A percentile compares a stretch with the other conserved stretches of the same genome.
phyloP scores from a whole-genome alignment of 2,329 filamentous ascomycete species.

The Xylaria sp. region DNA sequence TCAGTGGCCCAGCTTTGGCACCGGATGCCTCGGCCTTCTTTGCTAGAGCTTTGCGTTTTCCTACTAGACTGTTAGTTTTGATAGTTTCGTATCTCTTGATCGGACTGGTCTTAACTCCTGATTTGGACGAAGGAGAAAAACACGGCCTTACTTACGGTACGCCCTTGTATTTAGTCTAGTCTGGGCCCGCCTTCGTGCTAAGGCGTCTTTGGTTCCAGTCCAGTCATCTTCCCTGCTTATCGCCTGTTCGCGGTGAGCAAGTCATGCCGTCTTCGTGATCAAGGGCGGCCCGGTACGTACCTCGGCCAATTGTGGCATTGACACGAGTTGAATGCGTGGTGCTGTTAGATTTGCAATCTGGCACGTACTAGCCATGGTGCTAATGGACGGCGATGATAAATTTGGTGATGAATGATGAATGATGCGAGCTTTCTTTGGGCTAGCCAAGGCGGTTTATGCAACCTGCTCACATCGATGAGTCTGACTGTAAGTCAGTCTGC shows the following conservation, averaged over 20 bases:
- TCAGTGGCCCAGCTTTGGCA: slow-evolving; percentile 34
- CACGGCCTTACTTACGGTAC: slow-evolving; percentile 51
- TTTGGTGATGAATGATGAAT: slow-evolving; percentile 15
- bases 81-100: slow-evolving; percentile 28
- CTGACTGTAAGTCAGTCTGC: slow-evolving; percentile 30
- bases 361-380: slow-evolving; percentile 42
- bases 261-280: slow-evolving; percentile 34
- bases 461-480: slow-evolving; percentile 38
- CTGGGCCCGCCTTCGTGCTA: slow-evolving; percentile 54
- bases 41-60: slow-evolving; percentile 49
- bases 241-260: slow-evolving; percentile 50
- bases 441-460: slow-evolving; percentile 35
- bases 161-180: slow-evolving; percentile 59
- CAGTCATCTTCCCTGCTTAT: slow-evolving; percentile 55
- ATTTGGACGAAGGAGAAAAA: slow-evolving; percentile 28
- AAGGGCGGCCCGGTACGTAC: slow-evolving; percentile 40
- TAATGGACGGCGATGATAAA: slow-evolving; percentile 16
- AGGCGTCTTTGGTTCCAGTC: slow-evolving; percentile 56
- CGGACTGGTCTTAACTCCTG: slow-evolving; percentile 6
- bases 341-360: slow-evolving; percentile 33
- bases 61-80: slow-evolving; percentile 43
- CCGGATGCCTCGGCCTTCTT: slow-evolving; percentile 39
- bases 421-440: slow-evolving; percentile 15
- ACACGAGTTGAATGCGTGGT: slow-evolving; percentile 45
- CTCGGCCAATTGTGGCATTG: slow-evolving; percentile 53